These are phyloP conservation scores for Tranzscheliella williamsii DNA, from an alignment of 1,284 basidiomycete species.

Conservation along the genomic window DNA sequence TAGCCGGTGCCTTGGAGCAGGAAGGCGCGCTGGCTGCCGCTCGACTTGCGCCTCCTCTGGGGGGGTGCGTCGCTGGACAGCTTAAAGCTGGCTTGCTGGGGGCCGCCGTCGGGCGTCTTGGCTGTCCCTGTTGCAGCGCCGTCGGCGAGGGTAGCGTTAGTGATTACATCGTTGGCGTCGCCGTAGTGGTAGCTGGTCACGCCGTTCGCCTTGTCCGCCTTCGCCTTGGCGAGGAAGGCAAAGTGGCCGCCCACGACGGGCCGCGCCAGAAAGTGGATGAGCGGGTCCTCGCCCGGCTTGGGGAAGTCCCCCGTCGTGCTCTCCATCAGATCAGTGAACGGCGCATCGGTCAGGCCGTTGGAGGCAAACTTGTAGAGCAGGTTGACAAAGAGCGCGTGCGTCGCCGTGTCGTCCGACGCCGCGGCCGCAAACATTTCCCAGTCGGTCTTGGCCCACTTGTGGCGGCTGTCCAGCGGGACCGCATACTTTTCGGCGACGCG, in stretches of 20 bases:
- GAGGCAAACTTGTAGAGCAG: slow-evolving; percentile 52
- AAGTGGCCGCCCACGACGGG: slow-evolving; percentile 61
- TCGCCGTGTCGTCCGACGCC: slow-evolving; percentile 33
- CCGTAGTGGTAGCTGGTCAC: slow-evolving; percentile 31
- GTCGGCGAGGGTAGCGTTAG: neutral
- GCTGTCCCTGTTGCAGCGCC: too few species aligned
- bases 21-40: neutral
- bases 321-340: slow-evolving; percentile 58
- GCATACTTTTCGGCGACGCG: slow-evolving; percentile 51
- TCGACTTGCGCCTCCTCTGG: too few species aligned
- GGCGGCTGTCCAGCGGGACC: slow-evolving; percentile 59
- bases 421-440: slow-evolving; percentile 61
- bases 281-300: slow-evolving; percentile 44
- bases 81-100: too few species aligned
- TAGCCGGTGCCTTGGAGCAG: too few species aligned
- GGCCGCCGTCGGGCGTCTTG: too few species aligned
- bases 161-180: slow-evolving; percentile 29
- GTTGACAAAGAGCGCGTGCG: slow-evolving; percentile 56
- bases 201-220: slow-evolving; percentile 56
- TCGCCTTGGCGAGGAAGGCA: slow-evolving; percentile 56
- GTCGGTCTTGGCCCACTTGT: slow-evolving; percentile 60
- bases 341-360: slow-evolving; percentile 57
- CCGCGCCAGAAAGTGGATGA: slow-evolving; percentile 57
- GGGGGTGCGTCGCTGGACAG: too few species aligned
- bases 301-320: slow-evolving; percentile 48